phyloP scores from a whole-genome alignment of 257 asterid genomes.

The Coffea canephora region DNA sequence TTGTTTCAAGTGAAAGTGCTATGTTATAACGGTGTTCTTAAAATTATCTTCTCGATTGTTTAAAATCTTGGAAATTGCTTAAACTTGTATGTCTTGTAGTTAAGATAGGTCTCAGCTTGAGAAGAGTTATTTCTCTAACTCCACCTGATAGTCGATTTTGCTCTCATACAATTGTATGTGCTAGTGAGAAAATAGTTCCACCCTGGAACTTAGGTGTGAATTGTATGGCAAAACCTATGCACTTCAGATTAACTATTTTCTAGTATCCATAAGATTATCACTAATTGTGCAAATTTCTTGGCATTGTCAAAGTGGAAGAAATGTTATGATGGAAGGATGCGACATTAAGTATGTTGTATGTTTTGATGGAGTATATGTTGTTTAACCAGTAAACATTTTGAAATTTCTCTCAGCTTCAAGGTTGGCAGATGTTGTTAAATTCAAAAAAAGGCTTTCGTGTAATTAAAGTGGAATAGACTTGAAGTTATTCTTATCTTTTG shows the following conservation, averaged over 20 bases:
- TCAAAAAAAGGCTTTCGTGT: not conserved
- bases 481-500: not conserved
- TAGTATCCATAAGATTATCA: not conserved
- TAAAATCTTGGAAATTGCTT: not conserved
- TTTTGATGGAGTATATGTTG: not conserved
- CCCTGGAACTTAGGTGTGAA: not conserved
- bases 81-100: not conserved
- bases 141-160: not conserved
- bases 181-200: not conserved
- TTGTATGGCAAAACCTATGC: not conserved
- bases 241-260: not conserved
- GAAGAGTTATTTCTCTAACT: not conserved
- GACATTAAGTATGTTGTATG: too few species aligned
- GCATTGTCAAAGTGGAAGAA: not conserved
- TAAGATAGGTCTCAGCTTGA: not conserved
- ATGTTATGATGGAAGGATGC: not conserved
- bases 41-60: not conserved
- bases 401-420: not conserved
- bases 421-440: not conserved
- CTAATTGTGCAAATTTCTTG: not conserved
- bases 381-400: not conserved
- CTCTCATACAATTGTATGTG: not conserved
- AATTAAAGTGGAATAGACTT: not conserved
- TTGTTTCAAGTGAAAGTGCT: not conserved
- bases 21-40: not conserved